A percentile compares a stretch with the other conserved stretches of the same genome.
Conservation (phyloP, 2,329 filamentous ascomycete species). For the Trichophyton schoenleinii region DNA sequence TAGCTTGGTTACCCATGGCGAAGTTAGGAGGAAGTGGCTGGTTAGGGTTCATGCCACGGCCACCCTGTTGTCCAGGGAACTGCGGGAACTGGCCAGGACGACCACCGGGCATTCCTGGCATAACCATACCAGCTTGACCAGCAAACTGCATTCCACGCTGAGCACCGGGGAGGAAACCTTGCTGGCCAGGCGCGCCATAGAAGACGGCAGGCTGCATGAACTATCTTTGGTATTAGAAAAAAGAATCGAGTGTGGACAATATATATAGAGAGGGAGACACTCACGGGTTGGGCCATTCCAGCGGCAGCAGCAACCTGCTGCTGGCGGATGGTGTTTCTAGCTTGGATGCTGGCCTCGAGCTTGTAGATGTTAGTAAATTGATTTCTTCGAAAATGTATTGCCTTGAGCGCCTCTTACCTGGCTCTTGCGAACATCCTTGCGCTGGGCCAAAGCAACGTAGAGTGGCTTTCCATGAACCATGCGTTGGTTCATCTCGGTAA, state of each 20-base stretch:
- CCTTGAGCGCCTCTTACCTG: constrained; percentile 38
- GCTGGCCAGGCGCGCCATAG: constrained; percentile 59
- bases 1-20: constrained; percentile 66
- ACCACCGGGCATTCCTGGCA: constrained; percentile 62
- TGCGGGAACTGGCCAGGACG: constrained; percentile 78
- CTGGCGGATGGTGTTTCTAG: constrained; percentile 95
- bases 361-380: constrained; percentile 10
- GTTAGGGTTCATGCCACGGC: constrained; percentile 70
- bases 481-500: constrained; percentile 99
- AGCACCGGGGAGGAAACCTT: constrained; percentile 39
- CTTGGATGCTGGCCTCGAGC: constrained; percentile 97
- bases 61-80: constrained; percentile 72
- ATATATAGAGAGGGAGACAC: constrained; percentile 6
- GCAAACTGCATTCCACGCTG: constrained; percentile 52
- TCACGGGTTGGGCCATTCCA: constrained; percentile 59
- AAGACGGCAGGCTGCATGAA: constrained; percentile 87
- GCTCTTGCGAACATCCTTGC: constrained; percentile 98
- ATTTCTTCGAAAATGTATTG: background rate
- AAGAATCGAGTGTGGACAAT: too few species aligned
- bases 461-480: constrained; percentile 96
- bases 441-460: constrained; percentile 94
- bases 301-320: constrained; percentile 89
- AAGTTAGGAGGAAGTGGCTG: constrained; percentile 80
- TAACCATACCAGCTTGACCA: constrained; percentile 41
- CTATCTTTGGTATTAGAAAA: constrained; percentile 22